Base-by-base conservation (phyloP, 1,284 basidiomycete species). In the Malassezia yamatoensis region DNA sequence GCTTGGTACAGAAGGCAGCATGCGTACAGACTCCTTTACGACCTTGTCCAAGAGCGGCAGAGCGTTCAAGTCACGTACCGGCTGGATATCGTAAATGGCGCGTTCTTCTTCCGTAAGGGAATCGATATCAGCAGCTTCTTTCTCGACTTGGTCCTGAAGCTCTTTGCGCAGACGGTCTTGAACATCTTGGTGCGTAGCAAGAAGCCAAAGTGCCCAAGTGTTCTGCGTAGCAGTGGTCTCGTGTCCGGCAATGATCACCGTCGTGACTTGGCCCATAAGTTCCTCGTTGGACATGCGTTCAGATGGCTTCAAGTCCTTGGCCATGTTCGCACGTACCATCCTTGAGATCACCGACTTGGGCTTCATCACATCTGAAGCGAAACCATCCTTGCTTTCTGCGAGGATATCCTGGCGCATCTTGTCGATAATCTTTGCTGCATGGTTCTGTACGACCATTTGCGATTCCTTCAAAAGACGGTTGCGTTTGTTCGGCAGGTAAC, bases 161-260 rank as follows among this genome's bases (percentile, higher is more conserved):
- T 61, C 63, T 43, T 62, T 63, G n/a, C 63, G 64, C 2, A 70
- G 58, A 37, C 59, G 64, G 12, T 47, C 45, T 74, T 90, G 88
- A 9, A 83, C 73, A 1, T 77, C 75, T 0, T 82, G 82, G 66
- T 86, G 76, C 58, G 79, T 78, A 0, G 87, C 83, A 38, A 90
- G 80, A 12, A 86, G 78, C 55, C 82, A 77, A 21, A 90, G 75
- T 1, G 83, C 83, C 87, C 87, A 90, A 0, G 85, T 85, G 46
- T 88, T 77, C 10, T 83, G 80, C 29, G 88, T 81, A 2, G 85
- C 85, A 11, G 85, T 85, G 0, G 88, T 88, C 67, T 90, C 87
- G 24, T 86, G 86, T 11, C 87, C 87, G 13, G 86, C 87, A n/a
- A 82, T 79, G 45, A 88, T 79, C 70, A 88, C 86, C 0, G 85